A percentile compares a stretch with the other conserved stretches of the same genome.
Conservation (phyloP, 2,329 filamentous ascomycete species). For the Westerdykella sp. region DNA sequence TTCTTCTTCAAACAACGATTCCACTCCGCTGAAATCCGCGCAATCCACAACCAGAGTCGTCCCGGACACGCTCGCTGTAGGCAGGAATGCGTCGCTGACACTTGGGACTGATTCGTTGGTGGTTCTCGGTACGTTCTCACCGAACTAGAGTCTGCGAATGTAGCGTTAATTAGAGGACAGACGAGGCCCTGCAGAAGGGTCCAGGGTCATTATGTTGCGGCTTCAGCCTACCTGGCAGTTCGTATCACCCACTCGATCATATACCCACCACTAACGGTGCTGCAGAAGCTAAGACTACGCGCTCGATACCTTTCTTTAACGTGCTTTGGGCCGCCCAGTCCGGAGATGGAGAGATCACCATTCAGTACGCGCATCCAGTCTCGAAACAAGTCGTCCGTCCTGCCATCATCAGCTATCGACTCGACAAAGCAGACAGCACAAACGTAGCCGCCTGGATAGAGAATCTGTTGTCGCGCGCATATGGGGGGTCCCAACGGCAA, state of each 20-base stretch:
- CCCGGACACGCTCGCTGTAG: conserved; percentile 46
- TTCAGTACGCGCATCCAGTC: conserved; percentile 64
- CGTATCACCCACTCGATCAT: conserved; percentile 3
- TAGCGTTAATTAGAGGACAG: background rate
- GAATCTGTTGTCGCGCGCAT: conserved; percentile 62
- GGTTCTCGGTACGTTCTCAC: conserved; percentile 46
- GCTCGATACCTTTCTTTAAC: conserved; percentile 70
- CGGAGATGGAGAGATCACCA: conserved; percentile 52
- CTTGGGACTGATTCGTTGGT: conserved; percentile 56
- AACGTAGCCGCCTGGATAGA: conserved; percentile 57
- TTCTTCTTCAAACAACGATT: conserved; percentile 15
- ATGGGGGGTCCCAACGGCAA: conserved; percentile 58
- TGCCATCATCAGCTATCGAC: conserved; percentile 55
- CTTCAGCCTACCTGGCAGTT: conserved; percentile 46
- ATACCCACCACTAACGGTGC: conserved; percentile 7
- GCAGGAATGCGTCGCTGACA: conserved; percentile 54
- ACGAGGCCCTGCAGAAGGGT: conserved; percentile 49
- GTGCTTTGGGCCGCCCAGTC: conserved; percentile 72
- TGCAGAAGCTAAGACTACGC: conserved; percentile 45
- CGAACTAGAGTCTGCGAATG: background rate
- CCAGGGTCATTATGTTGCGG: conserved; percentile 52
- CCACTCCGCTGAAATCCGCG: conserved; percentile 3
- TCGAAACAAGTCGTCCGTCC: conserved; percentile 54
- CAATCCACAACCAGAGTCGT: conserved; percentile 7
- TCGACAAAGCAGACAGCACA: conserved; percentile 48